phyloP scores from a whole-genome alignment of 306 rosid genomes.

The Fragaria nilgerrensis region DNA sequence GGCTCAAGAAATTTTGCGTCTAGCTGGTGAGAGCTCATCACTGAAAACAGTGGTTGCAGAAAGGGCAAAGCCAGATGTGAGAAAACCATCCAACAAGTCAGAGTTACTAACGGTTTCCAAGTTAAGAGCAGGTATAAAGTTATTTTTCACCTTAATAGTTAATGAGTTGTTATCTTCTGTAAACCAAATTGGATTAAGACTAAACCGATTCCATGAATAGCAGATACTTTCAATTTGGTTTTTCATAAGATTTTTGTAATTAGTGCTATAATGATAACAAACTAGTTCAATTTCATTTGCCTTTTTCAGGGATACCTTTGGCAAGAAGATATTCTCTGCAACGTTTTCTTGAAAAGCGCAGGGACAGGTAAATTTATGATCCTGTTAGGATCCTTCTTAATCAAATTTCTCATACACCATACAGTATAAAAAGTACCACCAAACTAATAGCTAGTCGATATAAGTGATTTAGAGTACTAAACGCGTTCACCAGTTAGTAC shows the following conservation, averaged over 20 bases:
- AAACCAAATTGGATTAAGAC: not conserved
- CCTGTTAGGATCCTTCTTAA: not conserved
- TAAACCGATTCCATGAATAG: not conserved
- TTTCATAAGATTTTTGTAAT: not conserved
- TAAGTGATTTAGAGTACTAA: not conserved
- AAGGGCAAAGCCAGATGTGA: not conserved
- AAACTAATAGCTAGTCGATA: not conserved
- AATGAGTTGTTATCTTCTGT: not conserved
- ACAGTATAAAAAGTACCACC: not conserved
- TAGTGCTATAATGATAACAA: not conserved
- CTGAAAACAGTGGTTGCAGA: slow-evolving; percentile 2
- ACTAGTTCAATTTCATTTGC: not conserved
- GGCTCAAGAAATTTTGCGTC: slow-evolving; percentile 26
- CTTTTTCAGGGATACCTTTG: slow-evolving; percentile 22
- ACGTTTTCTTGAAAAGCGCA: slow-evolving; percentile 33
- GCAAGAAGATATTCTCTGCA: slow-evolving; percentile 35
- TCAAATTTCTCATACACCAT: not conserved
- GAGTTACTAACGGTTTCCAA: slow-evolving; percentile 1
- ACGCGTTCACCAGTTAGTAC: too few species aligned
- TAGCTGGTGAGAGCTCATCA: slow-evolving; percentile 16
- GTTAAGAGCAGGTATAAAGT: slow-evolving; percentile 11
- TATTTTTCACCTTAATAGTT: not conserved
- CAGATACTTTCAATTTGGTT: not conserved
- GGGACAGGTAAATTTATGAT: slow-evolving; percentile 9
- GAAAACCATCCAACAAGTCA: not conserved